Percentiles rank a stretch among this genome's conserved stretches.
Evolutionary conservation across 495 filamentous ascomycete species (phyloP).

Genomic region (Lichina pygmaea): DNA sequence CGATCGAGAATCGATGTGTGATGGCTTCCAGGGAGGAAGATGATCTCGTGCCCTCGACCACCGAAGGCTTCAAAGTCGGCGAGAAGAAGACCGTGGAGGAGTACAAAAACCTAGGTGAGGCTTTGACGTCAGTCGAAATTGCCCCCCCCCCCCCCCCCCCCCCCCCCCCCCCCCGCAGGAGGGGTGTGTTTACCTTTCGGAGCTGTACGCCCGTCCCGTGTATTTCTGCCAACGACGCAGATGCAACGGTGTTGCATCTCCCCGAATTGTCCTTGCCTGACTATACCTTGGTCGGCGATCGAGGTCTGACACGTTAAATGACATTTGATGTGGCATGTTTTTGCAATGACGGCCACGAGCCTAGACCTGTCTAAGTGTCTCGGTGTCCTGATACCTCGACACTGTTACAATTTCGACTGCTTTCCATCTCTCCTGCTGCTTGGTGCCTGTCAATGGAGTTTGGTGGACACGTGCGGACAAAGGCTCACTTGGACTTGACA

Average conservation of each 20-base stretch:
- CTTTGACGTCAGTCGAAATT: not conserved
- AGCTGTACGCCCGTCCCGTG: not conserved
- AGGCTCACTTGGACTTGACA: slow-evolving; percentile 3
- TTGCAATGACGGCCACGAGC: too few species aligned
- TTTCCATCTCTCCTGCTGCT: not conserved
- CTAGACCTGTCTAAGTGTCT: too few species aligned
- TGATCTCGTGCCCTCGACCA: slow-evolving; percentile 62
- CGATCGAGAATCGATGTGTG: not conserved
- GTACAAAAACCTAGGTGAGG: slow-evolving; percentile 74
- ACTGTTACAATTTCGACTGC: not conserved
- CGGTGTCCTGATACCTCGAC: too few species aligned
- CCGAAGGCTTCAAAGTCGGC: slow-evolving; percentile 88
- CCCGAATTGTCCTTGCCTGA: not conserved
- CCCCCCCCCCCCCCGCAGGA: too few species aligned
- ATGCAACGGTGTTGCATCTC: too few species aligned
- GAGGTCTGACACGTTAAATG: not conserved
- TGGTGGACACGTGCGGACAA: not conserved
- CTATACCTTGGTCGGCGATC: not conserved
- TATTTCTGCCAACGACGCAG: too few species aligned
- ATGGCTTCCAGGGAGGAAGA: slow-evolving; percentile 59
- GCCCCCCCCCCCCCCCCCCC: too few species aligned
- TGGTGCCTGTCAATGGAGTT: not conserved
- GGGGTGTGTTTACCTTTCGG: not conserved
- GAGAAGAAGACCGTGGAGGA: slow-evolving; percentile 94
- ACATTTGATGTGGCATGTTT: too few species aligned